Percentiles rank a stretch among this genome's conserved stretches.
phyloP scores from a whole-genome alignment of 129 eudicot genomes.

The Kitagawia praeruptora region DNA sequence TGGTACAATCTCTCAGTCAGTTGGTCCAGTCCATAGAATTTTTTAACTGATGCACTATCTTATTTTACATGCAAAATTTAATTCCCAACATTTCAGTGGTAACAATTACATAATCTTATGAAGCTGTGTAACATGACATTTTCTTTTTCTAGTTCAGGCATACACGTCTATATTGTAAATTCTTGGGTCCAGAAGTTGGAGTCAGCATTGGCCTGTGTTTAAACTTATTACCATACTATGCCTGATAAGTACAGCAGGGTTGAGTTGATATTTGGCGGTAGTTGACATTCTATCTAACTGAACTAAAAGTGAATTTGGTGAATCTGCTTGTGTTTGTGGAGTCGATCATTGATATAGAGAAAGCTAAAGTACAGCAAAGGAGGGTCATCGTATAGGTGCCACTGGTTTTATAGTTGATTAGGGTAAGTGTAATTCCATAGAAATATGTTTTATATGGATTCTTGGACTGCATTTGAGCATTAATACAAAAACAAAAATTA shows the following conservation, averaged over 20 bases:
- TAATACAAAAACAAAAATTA: too few species aligned
- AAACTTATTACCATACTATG: too few species aligned
- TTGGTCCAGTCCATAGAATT: not conserved
- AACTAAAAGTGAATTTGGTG: too few species aligned
- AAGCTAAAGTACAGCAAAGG: conserved; percentile 69
- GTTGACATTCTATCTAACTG: too few species aligned
- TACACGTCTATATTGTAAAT: not conserved
- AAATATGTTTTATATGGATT: not conserved
- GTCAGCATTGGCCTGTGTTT: conserved; percentile 97
- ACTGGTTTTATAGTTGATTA: not conserved
- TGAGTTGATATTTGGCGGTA: too few species aligned
- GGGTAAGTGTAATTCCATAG: not conserved
- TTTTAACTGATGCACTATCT: not conserved
- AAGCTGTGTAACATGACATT: not conserved
- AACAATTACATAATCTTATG: not conserved
- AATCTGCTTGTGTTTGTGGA: conserved; percentile 51
- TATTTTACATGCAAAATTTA: not conserved
- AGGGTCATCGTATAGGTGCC: conserved; percentile 28
- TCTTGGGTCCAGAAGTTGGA: conserved; percentile 98
- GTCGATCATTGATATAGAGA: conserved; percentile 86
- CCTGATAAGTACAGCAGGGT: too few species aligned
- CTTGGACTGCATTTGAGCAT: not conserved
- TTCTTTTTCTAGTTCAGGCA: not conserved
- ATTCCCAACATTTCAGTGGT: not conserved
- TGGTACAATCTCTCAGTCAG: not conserved